A percentile compares a stretch with the other conserved stretches of the same genome.
Evolutionary conservation across 73 alveolate genomes (phyloP).

Genomic region (Stentor coeruleus): DNA sequence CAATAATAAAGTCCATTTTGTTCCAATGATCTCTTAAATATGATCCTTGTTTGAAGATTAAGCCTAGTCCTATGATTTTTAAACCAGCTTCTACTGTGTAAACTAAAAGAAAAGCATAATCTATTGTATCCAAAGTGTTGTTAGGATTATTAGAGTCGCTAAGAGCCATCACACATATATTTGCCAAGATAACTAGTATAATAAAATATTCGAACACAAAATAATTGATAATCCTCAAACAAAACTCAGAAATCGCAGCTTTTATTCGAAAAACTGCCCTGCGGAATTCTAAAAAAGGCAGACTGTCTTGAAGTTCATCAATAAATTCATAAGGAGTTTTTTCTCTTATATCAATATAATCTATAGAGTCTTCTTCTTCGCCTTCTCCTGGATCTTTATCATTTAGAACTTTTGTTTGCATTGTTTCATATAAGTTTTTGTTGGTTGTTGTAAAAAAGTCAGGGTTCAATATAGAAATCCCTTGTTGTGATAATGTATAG

Average conservation of each 20-base stretch:
- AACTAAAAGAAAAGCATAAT: slow-evolving; percentile 27
- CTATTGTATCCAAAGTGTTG: slow-evolving; percentile 28
- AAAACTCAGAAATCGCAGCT: not conserved
- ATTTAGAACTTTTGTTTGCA: too few species aligned
- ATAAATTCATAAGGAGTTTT: not conserved
- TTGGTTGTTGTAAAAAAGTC: not conserved
- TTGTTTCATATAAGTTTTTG: too few species aligned
- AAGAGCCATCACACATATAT: slow-evolving; percentile 47
- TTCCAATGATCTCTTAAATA: slow-evolving; percentile 76
- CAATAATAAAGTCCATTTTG: slow-evolving; percentile 57
- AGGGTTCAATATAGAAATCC: not conserved
- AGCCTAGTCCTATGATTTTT: slow-evolving; percentile 49
- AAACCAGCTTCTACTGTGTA: slow-evolving; percentile 48
- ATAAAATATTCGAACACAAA: slow-evolving; percentile 37
- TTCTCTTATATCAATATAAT: not conserved
- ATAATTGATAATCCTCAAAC: slow-evolving; percentile 28
- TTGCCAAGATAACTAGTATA: slow-evolving; percentile 48
- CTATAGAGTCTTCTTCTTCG: not conserved
- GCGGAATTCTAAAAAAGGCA: not conserved
- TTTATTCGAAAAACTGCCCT: not conserved
- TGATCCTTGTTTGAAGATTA: slow-evolving; percentile 26
- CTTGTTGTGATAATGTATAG: too few species aligned
- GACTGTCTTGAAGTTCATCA: not conserved
- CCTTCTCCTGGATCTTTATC: not conserved
- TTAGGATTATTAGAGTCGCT: slow-evolving; percentile 52